Base-by-base conservation (phyloP, 306 rosid species). In the Abrus pulchellus region DNA sequence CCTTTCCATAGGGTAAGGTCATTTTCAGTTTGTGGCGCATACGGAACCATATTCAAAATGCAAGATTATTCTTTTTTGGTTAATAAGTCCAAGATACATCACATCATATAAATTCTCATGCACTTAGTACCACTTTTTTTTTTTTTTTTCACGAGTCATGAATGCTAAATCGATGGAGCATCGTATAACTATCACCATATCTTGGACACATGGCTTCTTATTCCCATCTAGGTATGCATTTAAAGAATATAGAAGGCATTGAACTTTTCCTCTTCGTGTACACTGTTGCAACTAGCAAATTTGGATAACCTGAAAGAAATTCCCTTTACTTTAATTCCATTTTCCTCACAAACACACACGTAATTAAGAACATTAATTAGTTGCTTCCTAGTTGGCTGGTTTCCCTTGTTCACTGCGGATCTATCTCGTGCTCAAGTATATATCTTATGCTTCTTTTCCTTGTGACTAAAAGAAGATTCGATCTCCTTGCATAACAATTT, bases 31-130 rank as follows among this genome's bases (percentile, higher is more conserved):
- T 54, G 66, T 53, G 66, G 45, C 66, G 34, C 69, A 74, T 49
- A 75, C 72, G 77, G 77, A 75, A 82, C 77, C 77, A 59, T 57
- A 68, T 82, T 82, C 72, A 68, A 48, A 48, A 45, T 29, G 47
- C 38, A 48, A 55, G 3, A 29, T 74, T 55, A 71, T 70, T 70
- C 64, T 11, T 47, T 20, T 78, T 70, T 20, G 40, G 68, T 45
- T 52, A 77, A 65, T 56, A 13, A 66, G 32, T 53, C 64, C 64
- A 76, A 50, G 50, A 36, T 59, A 32, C 41, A 44, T 67, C 70
- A 75, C 79, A 75, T 60, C 79, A 74, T 45, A 32, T 12, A 45
- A 74, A 72, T 74, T 57, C 79, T 33, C 45, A 74, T 57, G 57
- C 78, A 74, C 43, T 33, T 3, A 76, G 48, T 48, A 10, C 57